Evolutionary conservation across 1,284 basidiomycete genomes (phyloP).

Genomic region (Retiboletus flavoniger): DNA sequence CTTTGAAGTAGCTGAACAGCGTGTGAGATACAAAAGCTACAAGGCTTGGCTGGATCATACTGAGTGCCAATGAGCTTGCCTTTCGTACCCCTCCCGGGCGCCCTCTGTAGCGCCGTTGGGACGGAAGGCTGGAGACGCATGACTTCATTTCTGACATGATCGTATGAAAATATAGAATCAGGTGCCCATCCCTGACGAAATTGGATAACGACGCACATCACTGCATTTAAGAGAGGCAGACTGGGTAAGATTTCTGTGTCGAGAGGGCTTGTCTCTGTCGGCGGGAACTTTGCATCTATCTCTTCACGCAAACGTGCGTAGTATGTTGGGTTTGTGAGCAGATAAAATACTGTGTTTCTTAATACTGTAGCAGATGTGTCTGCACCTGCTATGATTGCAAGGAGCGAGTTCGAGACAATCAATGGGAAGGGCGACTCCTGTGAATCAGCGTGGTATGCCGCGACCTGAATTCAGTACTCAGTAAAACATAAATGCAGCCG

Average conservation of each 20-base stretch:
- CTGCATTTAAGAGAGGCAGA: conserved; percentile 24
- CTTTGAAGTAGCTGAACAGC: conserved; percentile 38
- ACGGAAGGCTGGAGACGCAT: conserved; percentile 42
- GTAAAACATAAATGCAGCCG: neutral
- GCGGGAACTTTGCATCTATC: conserved; percentile 20
- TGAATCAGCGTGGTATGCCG: conserved; percentile 22
- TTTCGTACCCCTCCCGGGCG: conserved; percentile 30
- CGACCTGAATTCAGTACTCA: conserved; percentile 15
- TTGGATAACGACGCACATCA: conserved; percentile 19
- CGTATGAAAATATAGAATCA: neutral
- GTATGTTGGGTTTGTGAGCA: conserved; percentile 33
- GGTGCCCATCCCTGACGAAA: neutral
- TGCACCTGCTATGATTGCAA: conserved; percentile 42
- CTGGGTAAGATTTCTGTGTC: conserved; percentile 14
- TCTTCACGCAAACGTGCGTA: conserved; percentile 25
- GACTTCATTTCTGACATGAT: conserved; percentile 38
- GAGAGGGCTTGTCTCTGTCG: conserved; percentile 20
- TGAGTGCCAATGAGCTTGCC: conserved; percentile 35
- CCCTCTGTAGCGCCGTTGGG: conserved; percentile 35
- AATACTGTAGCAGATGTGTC: conserved; percentile 38
- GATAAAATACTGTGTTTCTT: conserved; percentile 32
- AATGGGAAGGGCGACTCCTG: conserved; percentile 26
- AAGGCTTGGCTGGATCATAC: conserved; percentile 21
- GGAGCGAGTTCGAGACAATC: conserved; percentile 34
- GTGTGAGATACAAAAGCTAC: neutral